A percentile compares a stretch with the other conserved stretches of the same genome.
These are phyloP conservation scores for Stagonosporopsis vannaccii DNA, from an alignment of 2,329 filamentous ascomycete genomes.

Conservation along the genomic window DNA sequence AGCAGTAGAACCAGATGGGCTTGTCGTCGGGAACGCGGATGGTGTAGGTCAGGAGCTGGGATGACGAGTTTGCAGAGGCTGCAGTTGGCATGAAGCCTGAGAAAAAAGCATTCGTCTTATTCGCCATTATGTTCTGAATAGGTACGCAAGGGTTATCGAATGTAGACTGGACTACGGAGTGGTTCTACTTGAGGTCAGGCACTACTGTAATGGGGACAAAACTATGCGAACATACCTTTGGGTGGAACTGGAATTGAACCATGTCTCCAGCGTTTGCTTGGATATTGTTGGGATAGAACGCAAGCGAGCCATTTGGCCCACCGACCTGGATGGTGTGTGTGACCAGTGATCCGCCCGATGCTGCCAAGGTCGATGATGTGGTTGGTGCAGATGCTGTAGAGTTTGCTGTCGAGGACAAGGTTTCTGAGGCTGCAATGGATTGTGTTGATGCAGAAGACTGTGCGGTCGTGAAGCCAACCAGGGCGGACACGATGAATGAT, in stretches of 20 bases:
- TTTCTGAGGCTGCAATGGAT: conserved; percentile 30
- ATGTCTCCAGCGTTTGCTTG: conserved; percentile 66
- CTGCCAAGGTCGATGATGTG: conserved; percentile 12
- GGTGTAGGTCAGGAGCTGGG: conserved; percentile 70
- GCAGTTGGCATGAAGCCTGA: conserved; percentile 70
- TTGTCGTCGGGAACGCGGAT: conserved; percentile 72
- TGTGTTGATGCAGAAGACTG: conserved; percentile 23
- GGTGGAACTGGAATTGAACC: conserved; percentile 62
- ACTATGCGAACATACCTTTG: conserved; percentile 45
- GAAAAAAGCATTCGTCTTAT: conserved; percentile 65
- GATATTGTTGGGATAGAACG: conserved; percentile 72
- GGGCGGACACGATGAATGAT: conserved; percentile 39
- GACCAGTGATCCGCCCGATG: conserved; percentile 29
- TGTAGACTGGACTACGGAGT: conserved; percentile 79
- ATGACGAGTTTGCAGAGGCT: conserved; percentile 27
- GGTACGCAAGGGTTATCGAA: conserved; percentile 76
- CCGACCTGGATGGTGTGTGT: conserved; percentile 71
- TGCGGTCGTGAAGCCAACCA: conserved; percentile 40
- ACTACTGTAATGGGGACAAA: background rate
- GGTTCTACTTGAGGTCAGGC: conserved; percentile 60
- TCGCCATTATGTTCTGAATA: conserved; percentile 54
- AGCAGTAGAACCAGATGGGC: conserved; percentile 83
- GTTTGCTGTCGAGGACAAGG: conserved; percentile 14
- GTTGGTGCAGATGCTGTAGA: conserved; percentile 17
- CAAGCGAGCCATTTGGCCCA: conserved; percentile 61